Evolutionary conservation across 495 filamentous ascomycete genomes (phyloP).

Genomic region (Talaromyces ruber): DNA sequence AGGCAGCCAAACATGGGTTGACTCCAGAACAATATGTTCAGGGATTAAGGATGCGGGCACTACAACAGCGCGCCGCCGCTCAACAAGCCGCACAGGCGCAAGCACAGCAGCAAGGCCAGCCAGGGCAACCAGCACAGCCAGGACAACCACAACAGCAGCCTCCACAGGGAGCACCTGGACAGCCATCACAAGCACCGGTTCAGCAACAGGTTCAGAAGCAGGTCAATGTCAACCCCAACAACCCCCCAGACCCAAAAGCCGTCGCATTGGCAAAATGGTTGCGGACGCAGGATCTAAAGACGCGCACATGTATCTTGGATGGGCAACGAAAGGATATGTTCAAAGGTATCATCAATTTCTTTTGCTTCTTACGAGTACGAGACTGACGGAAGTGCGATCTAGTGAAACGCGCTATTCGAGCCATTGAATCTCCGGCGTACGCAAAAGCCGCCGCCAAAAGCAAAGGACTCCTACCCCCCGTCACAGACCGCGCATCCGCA

Average conservation of each 20-base stretch:
- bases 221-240: slow-evolving; percentile 52
- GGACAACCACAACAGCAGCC: slow-evolving; percentile 24
- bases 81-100: slow-evolving; percentile 36
- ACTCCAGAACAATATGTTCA: slow-evolving; percentile 55
- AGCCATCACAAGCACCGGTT: slow-evolving; percentile 13
- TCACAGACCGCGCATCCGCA: slow-evolving; percentile 76
- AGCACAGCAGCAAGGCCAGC: slow-evolving; percentile 22
- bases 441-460: slow-evolving; percentile 70
- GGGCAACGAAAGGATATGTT: slow-evolving; percentile 99
- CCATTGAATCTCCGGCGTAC: slow-evolving; percentile 83
- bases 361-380: too few species aligned
- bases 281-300: slow-evolving; percentile 75
- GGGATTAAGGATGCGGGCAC: slow-evolving; percentile 55
- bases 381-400: neutral
- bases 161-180: slow-evolving; percentile 13
- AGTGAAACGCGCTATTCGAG: slow-evolving; percentile 97
- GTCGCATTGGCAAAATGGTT: slow-evolving; percentile 88
- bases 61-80: slow-evolving; percentile 32
- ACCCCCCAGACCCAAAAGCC: slow-evolving; percentile 76
- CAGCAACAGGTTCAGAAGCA: slow-evolving; percentile 34
- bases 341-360: slow-evolving; percentile 51
- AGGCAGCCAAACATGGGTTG: slow-evolving; percentile 56
- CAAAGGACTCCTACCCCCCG: slow-evolving; percentile 79
- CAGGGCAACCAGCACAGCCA: slow-evolving; percentile 29
- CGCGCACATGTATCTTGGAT: slow-evolving; percentile 84